These are phyloP conservation scores for Fusarium neocosmosporiellum DNA, from an alignment of 2,329 filamentous ascomycete species.

Conservation along the genomic window DNA sequence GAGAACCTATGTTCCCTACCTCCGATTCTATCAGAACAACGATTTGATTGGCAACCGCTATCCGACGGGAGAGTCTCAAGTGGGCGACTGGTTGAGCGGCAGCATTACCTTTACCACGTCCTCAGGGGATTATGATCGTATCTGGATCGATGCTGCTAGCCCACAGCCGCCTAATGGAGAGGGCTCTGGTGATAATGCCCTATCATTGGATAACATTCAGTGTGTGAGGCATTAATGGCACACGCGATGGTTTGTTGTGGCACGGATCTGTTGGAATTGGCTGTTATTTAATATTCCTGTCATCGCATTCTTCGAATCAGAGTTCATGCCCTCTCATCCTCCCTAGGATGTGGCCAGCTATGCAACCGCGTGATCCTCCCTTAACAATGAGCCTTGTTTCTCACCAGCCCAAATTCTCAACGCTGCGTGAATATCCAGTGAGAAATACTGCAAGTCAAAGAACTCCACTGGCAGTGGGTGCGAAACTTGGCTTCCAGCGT, in stretches of 20 bases:
- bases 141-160: constrained; percentile 13
- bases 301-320: not conserved
- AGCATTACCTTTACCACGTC: not conserved
- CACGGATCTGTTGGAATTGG: not conserved
- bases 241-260: not conserved
- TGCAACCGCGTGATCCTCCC: not conserved
- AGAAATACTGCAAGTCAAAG: constrained; percentile 18
- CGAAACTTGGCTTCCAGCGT: not conserved
- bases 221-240: not conserved
- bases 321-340: not conserved
- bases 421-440: constrained; percentile 6
- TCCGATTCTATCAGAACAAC: constrained; percentile 1
- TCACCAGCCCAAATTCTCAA: constrained; percentile 6
- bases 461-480: not conserved
- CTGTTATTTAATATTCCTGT: not conserved
- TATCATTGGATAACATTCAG: not conserved
- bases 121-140: not conserved
- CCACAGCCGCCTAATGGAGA: not conserved
- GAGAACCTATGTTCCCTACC: not conserved
- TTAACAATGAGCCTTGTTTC: not conserved
- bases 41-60: not conserved
- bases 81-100: not conserved
- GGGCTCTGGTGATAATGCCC: not conserved
- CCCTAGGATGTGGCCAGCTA: not conserved
- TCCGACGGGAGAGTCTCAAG: not conserved